A percentile compares a stretch with the other conserved stretches of the same genome.
These are phyloP conservation scores for Lipomyces orientalis DNA, from an alignment of 805 yeast genomes.

Conservation along the genomic window DNA sequence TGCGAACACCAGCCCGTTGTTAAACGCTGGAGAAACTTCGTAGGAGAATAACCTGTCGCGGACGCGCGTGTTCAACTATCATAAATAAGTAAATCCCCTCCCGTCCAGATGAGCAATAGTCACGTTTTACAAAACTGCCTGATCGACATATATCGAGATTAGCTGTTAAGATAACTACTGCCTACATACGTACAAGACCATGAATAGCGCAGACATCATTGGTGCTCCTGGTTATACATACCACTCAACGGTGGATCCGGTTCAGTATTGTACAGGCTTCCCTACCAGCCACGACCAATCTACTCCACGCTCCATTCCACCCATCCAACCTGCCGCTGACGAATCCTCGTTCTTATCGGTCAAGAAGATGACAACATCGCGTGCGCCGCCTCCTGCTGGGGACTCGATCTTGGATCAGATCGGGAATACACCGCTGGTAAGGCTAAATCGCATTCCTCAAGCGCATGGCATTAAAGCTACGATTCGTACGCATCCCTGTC, in stretches of 20 bases:
- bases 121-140: not conserved
- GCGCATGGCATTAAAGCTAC: constrained; percentile 73
- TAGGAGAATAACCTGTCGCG: not conserved
- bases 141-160: not conserved
- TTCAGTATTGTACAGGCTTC: not conserved
- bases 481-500: constrained; percentile 36
- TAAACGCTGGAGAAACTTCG: not conserved
- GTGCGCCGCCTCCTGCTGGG: constrained; percentile 48
- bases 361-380: not conserved
- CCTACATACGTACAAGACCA: not conserved
- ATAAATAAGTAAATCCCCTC: not conserved
- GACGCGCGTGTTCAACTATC: not conserved
- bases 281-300: not conserved
- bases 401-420: constrained; percentile 72
- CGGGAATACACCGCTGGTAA: constrained; percentile 84
- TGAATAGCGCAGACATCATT: not conserved
- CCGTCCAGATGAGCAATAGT: not conserved
- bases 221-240: not conserved
- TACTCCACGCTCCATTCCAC: not conserved
- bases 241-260: not conserved
- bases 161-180: not conserved
- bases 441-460: constrained; percentile 76
- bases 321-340: not conserved
- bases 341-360: not conserved
- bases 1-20: not conserved